phyloP scores from a whole-genome alignment of 495 filamentous ascomycete species.

The Mytilinidion resinicola region DNA sequence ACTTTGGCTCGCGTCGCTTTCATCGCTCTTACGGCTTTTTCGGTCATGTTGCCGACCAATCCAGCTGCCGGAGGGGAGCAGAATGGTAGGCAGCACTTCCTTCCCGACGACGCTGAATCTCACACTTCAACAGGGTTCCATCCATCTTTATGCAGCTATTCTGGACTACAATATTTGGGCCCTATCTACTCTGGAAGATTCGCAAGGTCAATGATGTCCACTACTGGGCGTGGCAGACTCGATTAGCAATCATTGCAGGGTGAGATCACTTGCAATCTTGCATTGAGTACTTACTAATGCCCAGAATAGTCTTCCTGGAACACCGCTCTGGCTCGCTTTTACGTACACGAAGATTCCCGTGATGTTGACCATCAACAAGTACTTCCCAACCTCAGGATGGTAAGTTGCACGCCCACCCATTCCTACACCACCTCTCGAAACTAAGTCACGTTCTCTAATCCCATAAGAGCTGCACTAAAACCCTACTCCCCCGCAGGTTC shows the following conservation, averaged over 20 bases:
- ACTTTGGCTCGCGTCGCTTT: slow-evolving; percentile 58
- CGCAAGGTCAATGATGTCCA: slow-evolving; percentile 33
- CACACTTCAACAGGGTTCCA: slow-evolving; percentile 25
- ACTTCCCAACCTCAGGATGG: slow-evolving; percentile 30
- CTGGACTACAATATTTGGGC: slow-evolving; percentile 32
- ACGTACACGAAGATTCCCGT: slow-evolving; percentile 21
- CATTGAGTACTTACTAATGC: slow-evolving; percentile 6
- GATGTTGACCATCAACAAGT: slow-evolving; percentile 24
- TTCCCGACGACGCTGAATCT: neutral
- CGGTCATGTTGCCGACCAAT: slow-evolving; percentile 36
- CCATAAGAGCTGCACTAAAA: neutral
- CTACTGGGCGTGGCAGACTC: slow-evolving; percentile 34
- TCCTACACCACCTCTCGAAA: too few species aligned
- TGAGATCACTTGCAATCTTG: slow-evolving; percentile 6
- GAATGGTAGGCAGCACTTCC: slow-evolving; percentile 28
- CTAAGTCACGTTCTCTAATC: neutral
- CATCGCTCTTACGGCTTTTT: slow-evolving; percentile 51
- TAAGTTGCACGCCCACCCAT: slow-evolving; percentile 11
- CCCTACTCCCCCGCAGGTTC: slow-evolving; percentile 21
- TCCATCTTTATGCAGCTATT: slow-evolving; percentile 33
- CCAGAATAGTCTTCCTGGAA: slow-evolving; percentile 26
- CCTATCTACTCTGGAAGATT: slow-evolving; percentile 34
- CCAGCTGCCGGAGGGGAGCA: slow-evolving; percentile 29
- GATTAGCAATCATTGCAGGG: slow-evolving; percentile 31
- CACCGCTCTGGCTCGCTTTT: slow-evolving; percentile 34